These are phyloP conservation scores for Xylariaceae sp. DNA, from an alignment of 2,329 filamentous ascomycete species.

Conservation along the genomic window DNA sequence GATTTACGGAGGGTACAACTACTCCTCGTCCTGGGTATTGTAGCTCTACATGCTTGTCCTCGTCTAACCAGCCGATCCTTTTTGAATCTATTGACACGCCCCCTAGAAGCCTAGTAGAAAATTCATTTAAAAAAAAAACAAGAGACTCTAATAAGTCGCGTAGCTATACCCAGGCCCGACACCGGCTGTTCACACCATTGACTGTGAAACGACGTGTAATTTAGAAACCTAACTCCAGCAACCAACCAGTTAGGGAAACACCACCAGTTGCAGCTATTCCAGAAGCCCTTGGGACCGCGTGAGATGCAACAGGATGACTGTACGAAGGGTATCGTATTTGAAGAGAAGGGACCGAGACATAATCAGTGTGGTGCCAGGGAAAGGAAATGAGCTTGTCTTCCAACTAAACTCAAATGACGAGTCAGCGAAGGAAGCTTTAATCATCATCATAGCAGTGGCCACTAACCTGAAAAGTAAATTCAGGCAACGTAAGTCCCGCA, in stretches of 20 bases:
- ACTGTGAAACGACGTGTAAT: conserved; percentile 27
- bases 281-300: conserved; percentile 18
- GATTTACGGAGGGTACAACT: conserved; percentile 14
- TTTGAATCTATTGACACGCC: conserved; percentile 23
- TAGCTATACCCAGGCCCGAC: conserved; percentile 13
- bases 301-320: conserved; percentile 13
- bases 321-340: conserved; percentile 11
- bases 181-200: conserved; percentile 25
- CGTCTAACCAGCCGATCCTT: conserved; percentile 23
- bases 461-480: conserved; percentile 12
- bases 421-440: conserved; percentile 8
- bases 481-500: conserved; percentile 26
- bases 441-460: conserved; percentile 1
- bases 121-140: conserved; percentile 1
- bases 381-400: conserved; percentile 2
- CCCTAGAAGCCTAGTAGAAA: conserved; percentile 11
- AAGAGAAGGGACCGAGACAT: conserved; percentile 18
- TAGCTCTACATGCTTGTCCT: conserved; percentile 17
- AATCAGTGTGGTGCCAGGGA: conserved; percentile 5
- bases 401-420: conserved; percentile 4
- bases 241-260: conserved; percentile 7
- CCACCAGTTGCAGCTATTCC: conserved; percentile 24
- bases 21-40: conserved; percentile 21
- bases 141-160: conserved; percentile 13
- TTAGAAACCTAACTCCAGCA: conserved; percentile 8